These are phyloP conservation scores for Mycena sp. DNA, from an alignment of 1,284 basidiomycete species.

Conservation along the genomic window DNA sequence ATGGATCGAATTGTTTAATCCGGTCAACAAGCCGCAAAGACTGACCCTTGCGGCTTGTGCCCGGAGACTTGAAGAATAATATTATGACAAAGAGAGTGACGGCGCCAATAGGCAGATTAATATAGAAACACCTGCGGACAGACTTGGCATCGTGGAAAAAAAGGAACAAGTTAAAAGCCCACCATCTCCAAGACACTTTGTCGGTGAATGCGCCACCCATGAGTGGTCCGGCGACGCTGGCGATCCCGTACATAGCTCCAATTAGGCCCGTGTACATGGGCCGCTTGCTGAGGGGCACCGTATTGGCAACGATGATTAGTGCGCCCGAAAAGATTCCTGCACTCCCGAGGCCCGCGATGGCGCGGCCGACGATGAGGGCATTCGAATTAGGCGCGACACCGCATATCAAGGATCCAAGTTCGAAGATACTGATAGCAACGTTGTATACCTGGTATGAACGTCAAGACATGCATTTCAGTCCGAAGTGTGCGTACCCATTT, in stretches of 20 bases:
- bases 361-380: constrained; percentile 11
- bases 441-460: not conserved
- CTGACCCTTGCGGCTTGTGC: constrained; percentile 10
- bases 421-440: not conserved
- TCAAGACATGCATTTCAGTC: not conserved
- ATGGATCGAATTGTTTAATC: constrained; percentile 46
- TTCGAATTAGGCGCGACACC: constrained; percentile 12
- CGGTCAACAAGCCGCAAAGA: constrained; percentile 31
- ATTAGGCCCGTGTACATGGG: constrained; percentile 14
- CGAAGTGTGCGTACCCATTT: constrained; percentile 12
- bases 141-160: too few species aligned
- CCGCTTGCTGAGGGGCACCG: constrained; percentile 3
- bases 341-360: constrained; percentile 1
- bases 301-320: constrained; percentile 11
- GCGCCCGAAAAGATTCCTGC: constrained; percentile 11
- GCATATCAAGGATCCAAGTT: constrained; percentile 8
- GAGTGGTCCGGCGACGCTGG: constrained; percentile 11
- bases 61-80: constrained; percentile 17
- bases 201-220: constrained; percentile 19
- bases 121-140: not conserved
- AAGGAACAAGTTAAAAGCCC: not conserved
- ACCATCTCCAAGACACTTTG: constrained; percentile 17
- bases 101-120: constrained; percentile 4
- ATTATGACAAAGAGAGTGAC: constrained; percentile 24
- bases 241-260: constrained; percentile 17